Evolutionary conservation across 768 basidiomycete species (phyloP), one percentile per base, ranked within the genome.

Genomic region (Termitomyces sp.): DNA sequence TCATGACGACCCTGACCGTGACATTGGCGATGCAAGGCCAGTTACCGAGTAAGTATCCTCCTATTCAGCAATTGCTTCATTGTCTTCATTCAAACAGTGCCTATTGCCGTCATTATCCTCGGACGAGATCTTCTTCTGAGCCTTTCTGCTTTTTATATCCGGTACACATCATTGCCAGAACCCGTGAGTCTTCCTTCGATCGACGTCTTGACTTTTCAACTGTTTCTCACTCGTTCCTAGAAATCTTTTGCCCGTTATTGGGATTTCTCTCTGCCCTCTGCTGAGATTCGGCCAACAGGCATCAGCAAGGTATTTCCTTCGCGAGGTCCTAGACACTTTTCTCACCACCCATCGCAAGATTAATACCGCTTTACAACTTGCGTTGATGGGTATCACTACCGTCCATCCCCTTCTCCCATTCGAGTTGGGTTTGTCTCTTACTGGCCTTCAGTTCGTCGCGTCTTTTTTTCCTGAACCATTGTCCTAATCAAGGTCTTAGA

Each of bases 241-340:
- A 92, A 93, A 93, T 97, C 95, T 0, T 89, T 93, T 68, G 70
- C 76, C 28, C 85, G 97, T 36, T 99, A 98, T 73, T 99, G 95
- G 92, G 92, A 98, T 70, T 93, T 97, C 62, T 91, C 91, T 10
- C 85, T 97, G 53, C 94, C 97, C 1, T 96, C 95, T 1, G 96
- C 94, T 1, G 95, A 97, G 72, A 94, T 98, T 13, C 84, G 84
- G 33, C 96, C 96, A 0, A 98, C 97, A 12, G 74, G 73, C n/a
- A 95, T 99, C 53, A 96, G 93, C 79, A 98, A 96, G 79, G 92
- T 89, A 54, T 5, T 61, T 46, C 35, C 44, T 35, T 66, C 43
- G 28, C 33, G 10, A 26, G 5, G 49, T 56, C 18, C 18, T 43
- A 26, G 20, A 26, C 56, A 30, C 8, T 23, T 3, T 49, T 20